Base-by-base conservation (phyloP, 129 eudicot genomes). In the Flaveria sonorensis region DNA sequence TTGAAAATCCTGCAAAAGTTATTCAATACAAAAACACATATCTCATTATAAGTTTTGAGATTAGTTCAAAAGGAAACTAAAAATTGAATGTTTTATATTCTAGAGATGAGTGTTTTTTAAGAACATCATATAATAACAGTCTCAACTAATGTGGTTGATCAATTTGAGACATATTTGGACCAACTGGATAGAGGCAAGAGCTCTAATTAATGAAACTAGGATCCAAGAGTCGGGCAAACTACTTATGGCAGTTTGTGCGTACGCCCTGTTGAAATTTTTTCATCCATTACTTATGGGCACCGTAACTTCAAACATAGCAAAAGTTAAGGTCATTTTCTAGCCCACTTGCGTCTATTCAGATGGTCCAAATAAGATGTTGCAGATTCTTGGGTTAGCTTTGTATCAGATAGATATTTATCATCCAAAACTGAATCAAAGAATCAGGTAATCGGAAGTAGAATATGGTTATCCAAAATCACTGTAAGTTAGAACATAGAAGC, bases 1-100 rank as follows among this genome's bases (percentile, higher is more conserved):
- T 70, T 93, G 96, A 69, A 93, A 89, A 81, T 93, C 98, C 98
- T 93, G 86, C n/a, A 63, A 76, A 4, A 72, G 28, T 45, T 59
- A 63, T 72, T 39, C 23, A 10, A 75, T 11, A 24, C 9, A 30
- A 32, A 60, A 45, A 55, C 10, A 52, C 2, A 0, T 3, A 40
- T 68, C 11, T 42, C 11, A 77, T 55, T 7, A 56, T 1, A 15
- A 61, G 55, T 59, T 46, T 32, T 60, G 70, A n/a, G 48, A 53
- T 53, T 6, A 63, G 28, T 50, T 47, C 15, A 19, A 18, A 43
- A 57, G 19, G 59, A 53, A 26, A 70, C 10, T 43, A 40, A 4
- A 39, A 68, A 30, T 10, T 3, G 0, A 4, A 1, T 47, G 20
- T 40, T 53, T 16, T n/a, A 53, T 9, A 53, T 5, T 53, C 24